Base-by-base conservation (phyloP, 768 basidiomycete genomes). In the Naganishia onofrii region DNA sequence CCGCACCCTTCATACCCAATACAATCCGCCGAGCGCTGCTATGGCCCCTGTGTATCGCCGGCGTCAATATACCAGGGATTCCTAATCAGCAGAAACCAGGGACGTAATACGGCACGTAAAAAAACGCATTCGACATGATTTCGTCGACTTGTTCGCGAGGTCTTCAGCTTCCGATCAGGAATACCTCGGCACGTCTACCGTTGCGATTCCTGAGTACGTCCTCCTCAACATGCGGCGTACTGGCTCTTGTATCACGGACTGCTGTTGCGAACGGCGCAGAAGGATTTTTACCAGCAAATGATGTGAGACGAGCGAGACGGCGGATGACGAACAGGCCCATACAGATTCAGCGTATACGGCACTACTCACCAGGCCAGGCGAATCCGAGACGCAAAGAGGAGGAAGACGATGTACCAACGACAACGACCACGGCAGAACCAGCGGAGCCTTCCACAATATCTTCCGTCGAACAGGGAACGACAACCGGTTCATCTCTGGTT, bases 321-420 rank as follows among this genome's bases (percentile, higher is more conserved):
- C 38, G 60, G n/a, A 42, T 29, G 38, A 63, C 38, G 8, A 63
- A 13, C 21, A 63, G 38, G 13, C n/a, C 36, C 2, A 23, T 26
- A 15, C 38, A 4, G 15, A n/a, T 26, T 36, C 36, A 23, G 17
- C 21, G 15, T 28, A 28, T 29, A 44, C 21, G 36, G 23, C 13
- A 42, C 3, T 42, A 34, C 38, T 42, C 36, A 21, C 42, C 60
- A 26, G 60, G 60, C 13, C 60, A 63, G 23, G 28, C 60, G 5
- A 63, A 46, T 46, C 38, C 38, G 23, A 63, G 42, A 29, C 36
- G 60, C 10, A 63, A 46, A 29, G 60, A 63, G 9, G 60, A 63
- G 28, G 60, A 63, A 26, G 60, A 63, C 7, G 42, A 63, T 15
- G 23, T 29, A 42, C 38, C 36, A 29, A 26, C 60, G 32, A 26